Evolutionary conservation across 345 rosid genomes (phyloP).

Genomic region (Hevea brasiliensis): DNA sequence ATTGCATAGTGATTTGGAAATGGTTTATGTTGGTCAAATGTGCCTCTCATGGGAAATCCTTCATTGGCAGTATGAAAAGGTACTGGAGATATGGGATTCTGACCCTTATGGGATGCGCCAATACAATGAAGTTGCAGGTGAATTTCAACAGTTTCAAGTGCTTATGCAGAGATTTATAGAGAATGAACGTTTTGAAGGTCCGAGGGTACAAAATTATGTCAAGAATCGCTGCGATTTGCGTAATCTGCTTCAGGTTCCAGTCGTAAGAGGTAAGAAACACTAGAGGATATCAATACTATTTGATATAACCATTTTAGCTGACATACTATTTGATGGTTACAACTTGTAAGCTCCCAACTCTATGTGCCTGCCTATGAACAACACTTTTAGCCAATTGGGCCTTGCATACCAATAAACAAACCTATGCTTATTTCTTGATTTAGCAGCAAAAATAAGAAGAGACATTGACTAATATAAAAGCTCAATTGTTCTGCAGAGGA

Average conservation of each 20-base stretch:
- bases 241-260: conserved; percentile 87
- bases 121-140: conserved; percentile 84
- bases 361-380: background rate
- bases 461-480: conserved; percentile 4
- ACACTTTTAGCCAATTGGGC: conserved; percentile 4
- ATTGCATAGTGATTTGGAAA: conserved; percentile 66
- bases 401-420: conserved; percentile 3
- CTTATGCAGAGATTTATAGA: conserved; percentile 84
- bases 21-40: conserved; percentile 89
- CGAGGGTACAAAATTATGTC: conserved; percentile 66
- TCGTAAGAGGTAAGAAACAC: conserved; percentile 58
- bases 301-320: background rate
- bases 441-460: conserved; percentile 5
- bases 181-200: conserved; percentile 77
- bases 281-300: too few relatives aligned
- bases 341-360: background rate
- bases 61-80: conserved; percentile 86
- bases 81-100: conserved; percentile 67
- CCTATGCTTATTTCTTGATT: conserved; percentile 14
- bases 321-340: background rate
- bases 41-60: conserved; percentile 99
- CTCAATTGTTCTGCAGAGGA: conserved; percentile 55
- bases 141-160: conserved; percentile 91
- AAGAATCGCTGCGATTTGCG: conserved; percentile 72
- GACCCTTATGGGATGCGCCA: conserved; percentile 52